Evolutionary conservation across 2,329 filamentous ascomycete species (phyloP).

Genomic region (Beauveria australis): DNA sequence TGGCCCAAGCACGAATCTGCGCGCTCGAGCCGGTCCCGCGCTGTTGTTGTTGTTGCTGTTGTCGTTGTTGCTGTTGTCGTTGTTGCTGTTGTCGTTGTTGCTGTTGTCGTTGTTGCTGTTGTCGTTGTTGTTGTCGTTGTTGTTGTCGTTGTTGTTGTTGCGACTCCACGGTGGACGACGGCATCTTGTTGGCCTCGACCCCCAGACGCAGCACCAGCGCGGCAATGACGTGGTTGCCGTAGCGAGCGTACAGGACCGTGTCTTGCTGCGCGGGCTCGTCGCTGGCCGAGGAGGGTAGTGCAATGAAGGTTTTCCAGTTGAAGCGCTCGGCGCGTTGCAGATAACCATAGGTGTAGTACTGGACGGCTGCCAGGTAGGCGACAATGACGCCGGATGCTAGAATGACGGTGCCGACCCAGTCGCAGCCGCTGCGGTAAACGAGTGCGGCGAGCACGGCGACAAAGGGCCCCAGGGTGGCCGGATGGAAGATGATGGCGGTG

Average conservation of each 20-base stretch:
- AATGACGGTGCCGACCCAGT: slow-evolving; percentile 45
- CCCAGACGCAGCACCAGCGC: slow-evolving; percentile 56
- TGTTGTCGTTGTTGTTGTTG: neutral
- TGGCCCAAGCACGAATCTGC: slow-evolving; percentile 74
- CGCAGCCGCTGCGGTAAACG: slow-evolving; percentile 32
- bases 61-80: neutral
- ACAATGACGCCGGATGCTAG: slow-evolving; percentile 54
- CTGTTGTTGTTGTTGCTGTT: no score
- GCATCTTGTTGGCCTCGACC: slow-evolving; percentile 24
- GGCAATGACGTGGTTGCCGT: slow-evolving; percentile 61
- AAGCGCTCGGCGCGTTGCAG: slow-evolving; percentile 53
- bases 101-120: no score
- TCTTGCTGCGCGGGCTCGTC: slow-evolving; percentile 32
- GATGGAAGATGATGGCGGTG: slow-evolving; percentile 55
- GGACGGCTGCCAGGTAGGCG: slow-evolving; percentile 52
- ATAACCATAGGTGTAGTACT: slow-evolving; percentile 54
- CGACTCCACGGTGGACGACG: neutral
- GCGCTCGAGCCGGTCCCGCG: slow-evolving; percentile 44
- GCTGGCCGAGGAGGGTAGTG: slow-evolving; percentile 15
- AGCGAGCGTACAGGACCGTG: slow-evolving; percentile 53
- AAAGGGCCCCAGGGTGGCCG: slow-evolving; percentile 39
- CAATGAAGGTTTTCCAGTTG: slow-evolving; percentile 53
- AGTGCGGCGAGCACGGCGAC: slow-evolving; percentile 28
- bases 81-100: neutral
- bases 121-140: neutral